phyloP scores from a whole-genome alignment of 495 filamentous ascomycete genomes.

The Hypoxylon rickii region DNA sequence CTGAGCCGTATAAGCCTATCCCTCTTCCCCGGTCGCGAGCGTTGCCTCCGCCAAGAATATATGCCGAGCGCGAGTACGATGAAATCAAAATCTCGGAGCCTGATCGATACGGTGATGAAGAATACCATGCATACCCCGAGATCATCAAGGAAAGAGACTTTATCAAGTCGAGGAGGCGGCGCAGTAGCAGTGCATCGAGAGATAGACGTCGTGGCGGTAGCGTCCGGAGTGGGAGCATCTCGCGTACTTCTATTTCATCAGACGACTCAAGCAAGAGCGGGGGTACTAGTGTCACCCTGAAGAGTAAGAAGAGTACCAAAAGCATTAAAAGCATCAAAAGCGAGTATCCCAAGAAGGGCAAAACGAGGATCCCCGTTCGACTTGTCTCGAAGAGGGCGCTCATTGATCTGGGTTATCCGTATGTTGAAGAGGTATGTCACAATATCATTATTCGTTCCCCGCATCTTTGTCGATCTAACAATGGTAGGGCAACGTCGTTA shows the following conservation, averaged over 20 bases:
- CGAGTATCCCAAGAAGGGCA: conserved; percentile 79
- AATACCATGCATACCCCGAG: conserved; percentile 64
- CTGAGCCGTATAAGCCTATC: conserved; percentile 56
- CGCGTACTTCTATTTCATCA: conserved; percentile 51
- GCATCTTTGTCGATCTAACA: conserved; percentile 35
- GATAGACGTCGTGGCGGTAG: conserved; percentile 25
- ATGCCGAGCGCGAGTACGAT: conserved; percentile 56
- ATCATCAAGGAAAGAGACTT: conserved; percentile 56
- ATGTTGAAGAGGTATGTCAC: conserved; percentile 74
- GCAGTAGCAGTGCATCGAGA: conserved; percentile 38
- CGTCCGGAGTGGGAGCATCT: conserved; percentile 38
- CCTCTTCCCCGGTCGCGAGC: conserved; percentile 56
- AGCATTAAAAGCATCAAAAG: conserved; percentile 52
- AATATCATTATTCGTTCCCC: conserved; percentile 1
- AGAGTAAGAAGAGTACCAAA: conserved; percentile 17
- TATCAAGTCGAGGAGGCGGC: conserved; percentile 45
- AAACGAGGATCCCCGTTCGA: conserved; percentile 79
- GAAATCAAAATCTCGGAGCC: conserved; percentile 72
- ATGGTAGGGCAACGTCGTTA: conserved; percentile 71
- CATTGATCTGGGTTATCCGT: conserved; percentile 83
- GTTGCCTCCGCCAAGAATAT: conserved; percentile 53
- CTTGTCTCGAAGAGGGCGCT: conserved; percentile 78
- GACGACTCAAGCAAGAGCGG: conserved; percentile 50
- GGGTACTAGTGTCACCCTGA: conserved; percentile 37
- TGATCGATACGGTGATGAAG: conserved; percentile 69